Evolutionary conservation across 2,329 filamentous ascomycete species (phyloP), one percentile per base, ranked within the genome.

Genomic region (Periconia sp.): DNA sequence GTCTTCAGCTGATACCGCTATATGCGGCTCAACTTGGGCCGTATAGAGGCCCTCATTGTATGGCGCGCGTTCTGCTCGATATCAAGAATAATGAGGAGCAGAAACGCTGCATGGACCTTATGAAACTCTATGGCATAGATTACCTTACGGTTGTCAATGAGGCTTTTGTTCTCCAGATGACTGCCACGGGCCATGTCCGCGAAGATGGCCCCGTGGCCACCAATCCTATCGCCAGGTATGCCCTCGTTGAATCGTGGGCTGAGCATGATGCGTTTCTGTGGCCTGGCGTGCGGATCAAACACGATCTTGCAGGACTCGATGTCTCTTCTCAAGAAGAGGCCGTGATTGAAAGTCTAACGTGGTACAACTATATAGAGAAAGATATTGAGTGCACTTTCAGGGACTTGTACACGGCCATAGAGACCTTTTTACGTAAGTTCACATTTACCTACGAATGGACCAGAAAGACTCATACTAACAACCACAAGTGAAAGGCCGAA

Each of bases 11-110:
- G 41, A 89, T 96, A 51, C 92, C 94, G 0, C 78, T 96, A 1
- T 99, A 99, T 72, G 92, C 90, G 57, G 91, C 91, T 9, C 87
- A 91, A 63, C 79, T 99, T 13, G 81, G 84, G 10, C 76, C 80
- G 7, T 78, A 84, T 13, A 82, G 88, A 57, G 82, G 83, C 56
- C 86, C 91, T 61, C 82, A 86, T 50, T 87, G 88, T 15, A 81
- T 99, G 46, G 90, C 88, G 53, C 83, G 85, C 49, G 89, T 95
- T 52, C 77, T 97, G 51, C 87, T 92, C 47, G 84, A 90, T 44
- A 82, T 97, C 50, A 81, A 82, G 27, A 84, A 89, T 42, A 74
- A 79, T 8, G 78, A 84, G 8, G 85, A 89, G 55, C 87, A 92
- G 62, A 73, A 85, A 27, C 79, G 83, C 37, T 84, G 90, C 64